Conservation (phyloP, 2,329 filamentous ascomycete species). For the Drechslerella coelobrocha region DNA sequence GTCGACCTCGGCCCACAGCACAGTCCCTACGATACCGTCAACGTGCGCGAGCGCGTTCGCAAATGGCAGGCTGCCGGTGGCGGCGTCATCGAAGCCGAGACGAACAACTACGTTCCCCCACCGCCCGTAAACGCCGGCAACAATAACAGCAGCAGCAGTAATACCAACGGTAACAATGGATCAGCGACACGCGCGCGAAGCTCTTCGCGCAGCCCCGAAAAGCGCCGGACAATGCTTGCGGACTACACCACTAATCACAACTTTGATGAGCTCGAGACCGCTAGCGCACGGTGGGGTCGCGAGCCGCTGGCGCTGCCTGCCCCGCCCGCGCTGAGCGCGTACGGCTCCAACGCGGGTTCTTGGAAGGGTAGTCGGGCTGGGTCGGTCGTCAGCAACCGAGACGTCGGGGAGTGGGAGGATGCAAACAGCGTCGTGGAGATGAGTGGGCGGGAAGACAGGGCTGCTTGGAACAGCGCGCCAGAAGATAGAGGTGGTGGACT, state of each 20-base stretch:
- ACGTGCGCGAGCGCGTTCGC: slow-evolving; percentile 54
- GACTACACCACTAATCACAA: slow-evolving; percentile 34
- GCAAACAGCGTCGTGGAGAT: slow-evolving; percentile 43
- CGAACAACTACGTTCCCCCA: slow-evolving; percentile 26
- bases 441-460: slow-evolving; percentile 49
- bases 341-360: slow-evolving; percentile 45
- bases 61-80: slow-evolving; percentile 55
- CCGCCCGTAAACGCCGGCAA: slow-evolving; percentile 9
- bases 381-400: slow-evolving; percentile 37
- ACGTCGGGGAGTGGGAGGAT: slow-evolving; percentile 50
- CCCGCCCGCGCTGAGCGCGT: slow-evolving; percentile 45
- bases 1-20: slow-evolving; percentile 53
- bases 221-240: slow-evolving; percentile 46
- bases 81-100: slow-evolving; percentile 53
- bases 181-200: slow-evolving; percentile 2
- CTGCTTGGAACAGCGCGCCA: slow-evolving; percentile 53
- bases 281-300: slow-evolving; percentile 39
- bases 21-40: slow-evolving; percentile 54
- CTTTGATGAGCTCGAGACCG: slow-evolving; percentile 44
- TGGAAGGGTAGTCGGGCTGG: slow-evolving; percentile 38
- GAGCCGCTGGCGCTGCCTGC: slow-evolving; percentile 46
- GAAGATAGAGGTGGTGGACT: slow-evolving; percentile 49
- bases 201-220: slow-evolving; percentile 32
- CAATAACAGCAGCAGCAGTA: slow-evolving; percentile 5
- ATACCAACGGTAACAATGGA: not conserved